These are phyloP conservation scores for Phlegmacium glaucopus DNA, from an alignment of 768 basidiomycete genomes.

Conservation along the genomic window DNA sequence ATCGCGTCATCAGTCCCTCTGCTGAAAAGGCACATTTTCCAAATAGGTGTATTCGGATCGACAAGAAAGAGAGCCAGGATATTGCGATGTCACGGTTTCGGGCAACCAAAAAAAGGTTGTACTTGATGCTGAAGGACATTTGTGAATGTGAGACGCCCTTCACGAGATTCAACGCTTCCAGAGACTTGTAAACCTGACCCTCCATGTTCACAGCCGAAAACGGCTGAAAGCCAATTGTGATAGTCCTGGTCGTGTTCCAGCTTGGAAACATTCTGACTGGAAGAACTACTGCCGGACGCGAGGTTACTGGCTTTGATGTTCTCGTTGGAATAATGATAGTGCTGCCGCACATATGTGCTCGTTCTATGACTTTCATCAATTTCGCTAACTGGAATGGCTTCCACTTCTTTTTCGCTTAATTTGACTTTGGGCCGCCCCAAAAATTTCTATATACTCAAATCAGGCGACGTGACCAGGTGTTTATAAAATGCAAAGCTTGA, in stretches of 20 bases:
- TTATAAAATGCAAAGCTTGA: slow-evolving; percentile 24
- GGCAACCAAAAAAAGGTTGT: too few relatives aligned
- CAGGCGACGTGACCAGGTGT: neutral
- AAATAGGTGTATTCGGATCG: too few relatives aligned
- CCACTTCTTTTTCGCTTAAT: slow-evolving; percentile 30
- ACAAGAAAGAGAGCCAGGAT: too few relatives aligned
- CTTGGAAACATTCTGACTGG: neutral
- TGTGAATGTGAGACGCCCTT: slow-evolving; percentile 38
- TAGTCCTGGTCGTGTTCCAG: slow-evolving; percentile 21
- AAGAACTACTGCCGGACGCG: slow-evolving; percentile 19
- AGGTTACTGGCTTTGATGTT: slow-evolving; percentile 24
- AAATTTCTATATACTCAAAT: slow-evolving; percentile 39
- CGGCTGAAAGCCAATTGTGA: slow-evolving; percentile 23
- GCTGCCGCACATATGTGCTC: slow-evolving; percentile 29
- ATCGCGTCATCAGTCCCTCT: too few relatives aligned
- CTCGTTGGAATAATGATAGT: slow-evolving; percentile 24
- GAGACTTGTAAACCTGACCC: slow-evolving; percentile 24
- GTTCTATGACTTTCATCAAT: too few relatives aligned
- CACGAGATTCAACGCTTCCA: slow-evolving; percentile 30
- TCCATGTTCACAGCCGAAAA: slow-evolving; percentile 24
- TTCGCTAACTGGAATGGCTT: too few relatives aligned
- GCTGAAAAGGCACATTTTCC: too few relatives aligned
- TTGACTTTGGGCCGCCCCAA: slow-evolving; percentile 27
- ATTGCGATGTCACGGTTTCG: too few relatives aligned
- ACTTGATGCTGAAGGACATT: slow-evolving; percentile 41